These are phyloP conservation scores for Fusarium luffae DNA, from an alignment of 2,329 filamentous ascomycete species.

Conservation along the genomic window DNA sequence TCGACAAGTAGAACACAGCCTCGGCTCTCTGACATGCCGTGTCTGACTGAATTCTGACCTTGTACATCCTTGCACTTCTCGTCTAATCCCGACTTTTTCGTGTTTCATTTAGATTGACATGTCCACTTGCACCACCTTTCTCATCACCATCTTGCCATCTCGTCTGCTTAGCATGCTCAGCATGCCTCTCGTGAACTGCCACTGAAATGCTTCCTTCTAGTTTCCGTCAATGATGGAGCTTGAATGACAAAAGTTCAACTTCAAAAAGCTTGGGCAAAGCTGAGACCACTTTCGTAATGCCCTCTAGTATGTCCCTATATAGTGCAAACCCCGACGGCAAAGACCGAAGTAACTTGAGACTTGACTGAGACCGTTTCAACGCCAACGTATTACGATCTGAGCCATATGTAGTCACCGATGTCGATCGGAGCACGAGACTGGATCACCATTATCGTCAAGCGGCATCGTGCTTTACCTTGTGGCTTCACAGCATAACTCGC, in stretches of 20 bases:
- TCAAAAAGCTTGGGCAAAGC: background rate
- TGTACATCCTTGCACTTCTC: constrained; percentile 18
- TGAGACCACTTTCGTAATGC: constrained; percentile 1
- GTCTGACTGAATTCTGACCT: background rate
- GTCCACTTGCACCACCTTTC: constrained; percentile 23
- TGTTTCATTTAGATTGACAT: constrained; percentile 34
- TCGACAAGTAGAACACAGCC: background rate
- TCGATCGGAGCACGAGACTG: constrained; percentile 8
- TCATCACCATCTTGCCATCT: background rate
- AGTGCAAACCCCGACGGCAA: constrained; percentile 3
- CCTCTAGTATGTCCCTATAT: background rate
- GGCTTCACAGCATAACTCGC: constrained; percentile 9
- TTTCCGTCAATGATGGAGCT: background rate
- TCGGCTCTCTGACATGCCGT: constrained; percentile 11
- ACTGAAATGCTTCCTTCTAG: background rate
- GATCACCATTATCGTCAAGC: constrained; percentile 8
- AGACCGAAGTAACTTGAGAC: constrained; percentile 19
- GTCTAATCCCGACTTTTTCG: constrained; percentile 13
- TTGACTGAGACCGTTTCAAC: constrained; percentile 17
- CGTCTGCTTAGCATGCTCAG: background rate
- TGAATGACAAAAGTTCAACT: background rate
- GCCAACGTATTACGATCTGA: constrained; percentile 14
- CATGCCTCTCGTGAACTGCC: constrained; percentile 6
- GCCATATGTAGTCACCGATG: background rate
- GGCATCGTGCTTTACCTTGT: constrained; percentile 2